phyloP scores from a whole-genome alignment of 1,139 yeast species.

The Candida neerlandica region DNA sequence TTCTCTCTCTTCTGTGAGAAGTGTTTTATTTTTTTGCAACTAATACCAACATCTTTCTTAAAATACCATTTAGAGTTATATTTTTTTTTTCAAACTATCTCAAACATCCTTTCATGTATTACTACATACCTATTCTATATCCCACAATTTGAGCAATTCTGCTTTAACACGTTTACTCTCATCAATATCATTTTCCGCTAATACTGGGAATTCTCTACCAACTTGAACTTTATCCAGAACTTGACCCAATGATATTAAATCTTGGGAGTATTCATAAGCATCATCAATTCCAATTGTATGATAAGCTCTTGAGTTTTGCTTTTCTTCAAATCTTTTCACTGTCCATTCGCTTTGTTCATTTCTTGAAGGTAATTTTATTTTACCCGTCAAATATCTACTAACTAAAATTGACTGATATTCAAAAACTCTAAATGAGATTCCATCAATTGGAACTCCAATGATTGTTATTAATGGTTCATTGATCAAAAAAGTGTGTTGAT shows the following conservation, averaged over 20 bases:
- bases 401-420: slow-evolving; percentile 45
- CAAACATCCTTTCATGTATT: background rate
- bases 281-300: slow-evolving; percentile 40
- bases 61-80: too few relatives aligned
- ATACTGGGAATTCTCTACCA: slow-evolving; percentile 39
- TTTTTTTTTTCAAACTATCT: too few relatives aligned
- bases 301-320: slow-evolving; percentile 38
- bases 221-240: slow-evolving; percentile 18
- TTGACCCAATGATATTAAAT: slow-evolving; percentile 30
- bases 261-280: slow-evolving; percentile 25
- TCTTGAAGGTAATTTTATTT: slow-evolving; percentile 30
- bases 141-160: slow-evolving; percentile 20
- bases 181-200: slow-evolving; percentile 28
- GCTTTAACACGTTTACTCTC: slow-evolving; percentile 24
- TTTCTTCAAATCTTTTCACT: slow-evolving; percentile 23
- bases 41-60: too few relatives aligned
- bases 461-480: slow-evolving; percentile 40
- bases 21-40: too few relatives aligned
- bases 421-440: slow-evolving; percentile 40
- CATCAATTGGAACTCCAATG: slow-evolving; percentile 48
- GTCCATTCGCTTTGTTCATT: slow-evolving; percentile 36
- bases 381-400: slow-evolving; percentile 36
- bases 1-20: too few relatives aligned
- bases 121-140: slow-evolving; percentile 9
- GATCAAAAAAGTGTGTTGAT: slow-evolving; percentile 40